These are phyloP conservation scores for Pseudozyma sp. DNA, from an alignment of 1,284 basidiomycete species.

Conservation along the genomic window DNA sequence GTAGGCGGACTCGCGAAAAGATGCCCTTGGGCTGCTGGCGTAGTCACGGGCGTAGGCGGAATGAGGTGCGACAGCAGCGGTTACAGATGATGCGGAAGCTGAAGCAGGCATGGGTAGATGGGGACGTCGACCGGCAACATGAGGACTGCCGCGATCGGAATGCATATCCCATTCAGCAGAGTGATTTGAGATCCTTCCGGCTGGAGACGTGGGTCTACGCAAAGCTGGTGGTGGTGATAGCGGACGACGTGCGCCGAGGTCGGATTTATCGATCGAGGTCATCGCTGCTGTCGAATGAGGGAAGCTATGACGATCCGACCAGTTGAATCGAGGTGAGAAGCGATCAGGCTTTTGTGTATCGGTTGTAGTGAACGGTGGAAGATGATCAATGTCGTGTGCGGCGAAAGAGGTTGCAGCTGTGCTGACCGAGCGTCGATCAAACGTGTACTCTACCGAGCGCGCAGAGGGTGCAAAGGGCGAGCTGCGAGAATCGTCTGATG, in stretches of 20 bases:
- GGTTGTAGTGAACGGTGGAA: slow-evolving; percentile 20
- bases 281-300: slow-evolving; percentile 6
- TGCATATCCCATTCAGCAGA: slow-evolving; percentile 46
- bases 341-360: slow-evolving; percentile 11
- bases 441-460: slow-evolving; percentile 39
- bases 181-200: slow-evolving; percentile 38
- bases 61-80: slow-evolving; percentile 11
- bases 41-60: slow-evolving; percentile 34
- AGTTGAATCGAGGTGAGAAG: slow-evolving; percentile 1
- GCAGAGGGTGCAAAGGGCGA: slow-evolving; percentile 32
- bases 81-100: slow-evolving; percentile 3
- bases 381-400: slow-evolving; percentile 25
- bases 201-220: slow-evolving; percentile 39
- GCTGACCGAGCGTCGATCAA: slow-evolving; percentile 41
- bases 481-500: slow-evolving; percentile 34
- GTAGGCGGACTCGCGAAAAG: slow-evolving; percentile 33
- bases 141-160: slow-evolving; percentile 44
- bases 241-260: slow-evolving; percentile 18
- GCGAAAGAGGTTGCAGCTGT: slow-evolving; percentile 28
- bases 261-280: slow-evolving; percentile 25
- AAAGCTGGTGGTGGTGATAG: slow-evolving; percentile 28
- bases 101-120: slow-evolving; percentile 12
- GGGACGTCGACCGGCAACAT: slow-evolving; percentile 18
- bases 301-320: not conserved
- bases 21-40: slow-evolving; percentile 25